These are phyloP conservation scores for Aspergillus melleus DNA, from an alignment of 2,329 filamentous ascomycete species.

Conservation along the genomic window DNA sequence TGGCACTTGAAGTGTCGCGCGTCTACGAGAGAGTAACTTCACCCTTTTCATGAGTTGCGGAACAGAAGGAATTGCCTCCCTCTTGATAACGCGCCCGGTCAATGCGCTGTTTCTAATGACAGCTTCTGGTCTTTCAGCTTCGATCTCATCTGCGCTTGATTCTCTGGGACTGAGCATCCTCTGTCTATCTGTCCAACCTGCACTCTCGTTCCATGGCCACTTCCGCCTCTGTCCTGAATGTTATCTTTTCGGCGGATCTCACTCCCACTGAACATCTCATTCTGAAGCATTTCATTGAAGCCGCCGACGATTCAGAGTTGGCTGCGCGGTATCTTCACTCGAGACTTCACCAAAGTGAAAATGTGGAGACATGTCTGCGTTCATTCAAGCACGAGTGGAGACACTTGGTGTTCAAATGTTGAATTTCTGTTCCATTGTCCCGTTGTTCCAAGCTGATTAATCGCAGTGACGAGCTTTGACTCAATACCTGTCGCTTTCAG, in stretches of 20 bases:
- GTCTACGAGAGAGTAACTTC: too few relatives aligned
- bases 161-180: background rate
- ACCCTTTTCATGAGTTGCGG: too few relatives aligned
- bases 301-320: background rate
- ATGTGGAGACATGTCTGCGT: background rate
- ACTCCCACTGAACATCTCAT: background rate
- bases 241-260: background rate
- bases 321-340: background rate
- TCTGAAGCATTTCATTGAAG: constrained; percentile 1
- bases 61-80: too few relatives aligned
- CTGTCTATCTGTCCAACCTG: background rate
- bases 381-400: constrained; percentile 1
- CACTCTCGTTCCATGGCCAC: background rate
- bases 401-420: background rate
- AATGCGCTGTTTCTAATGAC: too few relatives aligned
- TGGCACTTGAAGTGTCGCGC: too few relatives aligned
- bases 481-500: too few relatives aligned
- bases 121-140: too few relatives aligned
- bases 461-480: too few relatives aligned
- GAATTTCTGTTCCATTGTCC: too few relatives aligned
- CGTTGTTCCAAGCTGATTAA: too few relatives aligned
- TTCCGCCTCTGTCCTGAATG: background rate
- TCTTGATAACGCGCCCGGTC: too few relatives aligned
- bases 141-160: too few relatives aligned
- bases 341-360: background rate